Percentiles rank a stretch among this genome's conserved stretches.
Evolutionary conservation across 106 monocot genomes (phyloP).

Genomic region (Amphibolis antarctica): DNA sequence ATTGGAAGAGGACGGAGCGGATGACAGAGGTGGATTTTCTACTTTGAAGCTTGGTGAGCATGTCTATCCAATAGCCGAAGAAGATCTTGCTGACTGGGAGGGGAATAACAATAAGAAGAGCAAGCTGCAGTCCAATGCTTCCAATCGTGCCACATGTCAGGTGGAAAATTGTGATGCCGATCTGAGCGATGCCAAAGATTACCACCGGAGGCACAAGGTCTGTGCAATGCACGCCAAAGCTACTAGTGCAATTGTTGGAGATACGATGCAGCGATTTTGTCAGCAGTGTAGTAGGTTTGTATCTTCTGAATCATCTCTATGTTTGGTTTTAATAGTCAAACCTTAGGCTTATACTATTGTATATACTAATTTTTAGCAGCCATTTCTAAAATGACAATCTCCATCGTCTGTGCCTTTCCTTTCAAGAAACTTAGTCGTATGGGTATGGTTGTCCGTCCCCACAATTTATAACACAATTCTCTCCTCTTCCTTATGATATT

Average conservation of each 20-base stretch:
- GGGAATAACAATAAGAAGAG: slow-evolving; percentile 35
- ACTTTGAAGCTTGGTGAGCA: slow-evolving; percentile 38
- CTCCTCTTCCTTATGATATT: neutral
- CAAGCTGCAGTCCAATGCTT: slow-evolving; percentile 23
- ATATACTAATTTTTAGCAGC: no score
- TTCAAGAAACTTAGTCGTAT: no score
- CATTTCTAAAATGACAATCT: neutral
- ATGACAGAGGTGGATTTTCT: slow-evolving; percentile 22
- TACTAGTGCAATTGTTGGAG: slow-evolving; percentile 37
- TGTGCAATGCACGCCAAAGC: slow-evolving; percentile 81
- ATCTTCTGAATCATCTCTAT: slow-evolving; percentile 1
- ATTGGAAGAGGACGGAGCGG: slow-evolving; percentile 27
- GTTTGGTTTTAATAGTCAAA: neutral
- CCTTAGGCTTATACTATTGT: neutral
- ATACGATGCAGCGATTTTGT: slow-evolving; percentile 62
- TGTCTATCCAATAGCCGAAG: slow-evolving; percentile 19
- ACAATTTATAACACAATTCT: neutral
- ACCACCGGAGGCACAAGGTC: slow-evolving; percentile 82
- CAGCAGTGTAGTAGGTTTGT: slow-evolving; percentile 84
- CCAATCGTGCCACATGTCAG: slow-evolving; percentile 41
- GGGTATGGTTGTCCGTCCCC: neutral
- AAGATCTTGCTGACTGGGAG: slow-evolving; percentile 18
- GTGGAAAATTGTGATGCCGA: slow-evolving; percentile 68
- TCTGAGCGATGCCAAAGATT: slow-evolving; percentile 42
- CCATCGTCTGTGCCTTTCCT: no score